These are phyloP conservation scores for Kodamaea arcana DNA, from an alignment of 1,139 yeast species.

Conservation along the genomic window DNA sequence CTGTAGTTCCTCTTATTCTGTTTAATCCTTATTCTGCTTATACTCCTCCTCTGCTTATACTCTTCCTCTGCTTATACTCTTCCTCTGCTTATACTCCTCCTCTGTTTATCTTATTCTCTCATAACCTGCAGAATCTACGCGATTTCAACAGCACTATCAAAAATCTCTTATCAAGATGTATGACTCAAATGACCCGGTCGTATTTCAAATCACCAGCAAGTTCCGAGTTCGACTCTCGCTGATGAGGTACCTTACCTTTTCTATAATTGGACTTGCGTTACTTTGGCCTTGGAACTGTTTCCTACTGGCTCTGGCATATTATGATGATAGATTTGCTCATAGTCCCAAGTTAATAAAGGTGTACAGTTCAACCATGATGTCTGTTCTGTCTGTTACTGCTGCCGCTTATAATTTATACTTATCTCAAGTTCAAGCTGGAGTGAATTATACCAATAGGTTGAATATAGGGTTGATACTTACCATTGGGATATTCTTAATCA, in stretches of 20 bases:
- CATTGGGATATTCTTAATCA: constrained; percentile 48
- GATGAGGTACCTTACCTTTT: constrained; percentile 58
- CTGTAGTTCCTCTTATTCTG: no score
- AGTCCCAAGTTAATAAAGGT: constrained; percentile 52
- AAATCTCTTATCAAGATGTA: no score
- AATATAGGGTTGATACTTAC: constrained; percentile 57
- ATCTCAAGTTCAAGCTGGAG: constrained; percentile 66
- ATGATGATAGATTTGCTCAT: constrained; percentile 58
- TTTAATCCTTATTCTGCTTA: no score
- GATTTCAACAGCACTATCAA: no score
- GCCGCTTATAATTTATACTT: constrained; percentile 57
- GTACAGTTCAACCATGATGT: constrained; percentile 86
- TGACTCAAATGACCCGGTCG: constrained; percentile 17
- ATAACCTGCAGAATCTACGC: no score
- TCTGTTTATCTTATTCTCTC: no score
- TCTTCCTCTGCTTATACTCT: no score
- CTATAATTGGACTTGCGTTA: constrained; percentile 68
- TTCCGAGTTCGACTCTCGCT: constrained; percentile 26
- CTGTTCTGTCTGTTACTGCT: constrained; percentile 73
- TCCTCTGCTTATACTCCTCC: no score
- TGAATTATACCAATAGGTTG: constrained; percentile 58
- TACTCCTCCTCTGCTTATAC: no score
- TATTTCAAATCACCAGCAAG: constrained; percentile 17
- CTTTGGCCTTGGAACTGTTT: constrained; percentile 98
- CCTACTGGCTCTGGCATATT: constrained; percentile 80